Evolutionary conservation across 1,284 basidiomycete species (phyloP).

Genomic region (Volvariella surrecta): DNA sequence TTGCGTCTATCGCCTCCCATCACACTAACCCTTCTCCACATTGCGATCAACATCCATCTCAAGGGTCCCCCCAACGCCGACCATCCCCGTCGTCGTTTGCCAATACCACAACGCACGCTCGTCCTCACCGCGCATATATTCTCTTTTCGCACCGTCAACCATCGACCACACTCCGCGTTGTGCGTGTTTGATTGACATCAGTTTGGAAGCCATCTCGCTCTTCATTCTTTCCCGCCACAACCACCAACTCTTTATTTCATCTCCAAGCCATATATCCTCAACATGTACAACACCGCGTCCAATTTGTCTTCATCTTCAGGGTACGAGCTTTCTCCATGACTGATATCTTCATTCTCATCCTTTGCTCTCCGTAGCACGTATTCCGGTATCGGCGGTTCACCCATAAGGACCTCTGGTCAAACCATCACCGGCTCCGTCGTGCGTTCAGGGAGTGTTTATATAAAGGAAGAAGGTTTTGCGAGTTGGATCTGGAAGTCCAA

Average conservation of each 20-base stretch:
- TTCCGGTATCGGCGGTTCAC: constrained; percentile 71
- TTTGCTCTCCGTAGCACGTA: constrained; percentile 50
- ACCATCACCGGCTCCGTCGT: constrained; percentile 37
- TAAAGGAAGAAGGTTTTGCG: constrained; percentile 83
- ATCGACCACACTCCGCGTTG: too few relatives aligned
- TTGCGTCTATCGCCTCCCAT: too few relatives aligned
- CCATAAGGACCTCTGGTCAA: constrained; percentile 43
- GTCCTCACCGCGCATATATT: too few relatives aligned
- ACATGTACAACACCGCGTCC: constrained; percentile 12
- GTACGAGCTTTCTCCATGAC: constrained; percentile 51
- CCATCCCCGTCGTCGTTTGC: too few relatives aligned
- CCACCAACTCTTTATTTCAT: neutral
- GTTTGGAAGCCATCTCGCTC: neutral
- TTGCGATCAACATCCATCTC: too few relatives aligned
- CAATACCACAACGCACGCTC: too few relatives aligned
- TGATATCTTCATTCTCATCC: constrained; percentile 42
- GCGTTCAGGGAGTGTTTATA: constrained; percentile 60
- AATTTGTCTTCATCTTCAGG: constrained; percentile 41
- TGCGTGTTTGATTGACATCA: too few relatives aligned
- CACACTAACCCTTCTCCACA: too few relatives aligned
- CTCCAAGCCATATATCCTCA: neutral
- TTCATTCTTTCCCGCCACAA: constrained; percentile 30
- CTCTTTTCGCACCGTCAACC: too few relatives aligned
- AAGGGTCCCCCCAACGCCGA: too few relatives aligned
- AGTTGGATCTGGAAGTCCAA: constrained; percentile 92